Conservation (phyloP, 1,284 basidiomycete genomes). For the Austroboletus niveus region DNA sequence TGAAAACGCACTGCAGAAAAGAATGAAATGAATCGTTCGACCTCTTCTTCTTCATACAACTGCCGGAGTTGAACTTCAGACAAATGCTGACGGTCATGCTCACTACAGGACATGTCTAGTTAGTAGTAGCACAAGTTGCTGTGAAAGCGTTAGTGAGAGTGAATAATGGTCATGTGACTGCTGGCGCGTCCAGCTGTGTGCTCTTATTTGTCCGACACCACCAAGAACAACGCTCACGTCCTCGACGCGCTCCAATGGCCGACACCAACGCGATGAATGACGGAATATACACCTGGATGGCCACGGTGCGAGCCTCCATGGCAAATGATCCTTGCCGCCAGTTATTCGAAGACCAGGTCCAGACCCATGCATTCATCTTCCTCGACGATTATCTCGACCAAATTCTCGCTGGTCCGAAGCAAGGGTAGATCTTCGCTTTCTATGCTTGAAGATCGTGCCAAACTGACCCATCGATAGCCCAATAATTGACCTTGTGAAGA, state of each 20-base stretch:
- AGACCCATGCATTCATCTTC: slow-evolving; percentile 71
- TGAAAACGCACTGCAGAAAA: slow-evolving; percentile 51
- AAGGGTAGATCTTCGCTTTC: slow-evolving; percentile 46
- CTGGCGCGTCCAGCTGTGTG: slow-evolving; percentile 21
- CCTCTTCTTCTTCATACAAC: slow-evolving; percentile 62
- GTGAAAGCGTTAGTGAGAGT: background rate
- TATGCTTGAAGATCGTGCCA: background rate
- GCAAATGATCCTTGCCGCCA: slow-evolving; percentile 67
- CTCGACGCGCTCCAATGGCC: slow-evolving; percentile 11
- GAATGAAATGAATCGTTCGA: slow-evolving; percentile 53
- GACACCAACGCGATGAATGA: slow-evolving; percentile 7
- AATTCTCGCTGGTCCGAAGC: slow-evolving; percentile 60
- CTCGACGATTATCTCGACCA: slow-evolving; percentile 75
- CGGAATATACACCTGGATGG: slow-evolving; percentile 61
- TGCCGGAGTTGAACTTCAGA: slow-evolving; percentile 47
- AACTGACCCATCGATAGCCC: slow-evolving; percentile 41
- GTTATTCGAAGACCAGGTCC: slow-evolving; percentile 68
- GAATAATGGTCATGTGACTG: slow-evolving; percentile 28
- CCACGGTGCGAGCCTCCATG: slow-evolving; percentile 64
- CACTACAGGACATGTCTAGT: slow-evolving; percentile 13
- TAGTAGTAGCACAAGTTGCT: background rate
- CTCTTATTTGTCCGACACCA: slow-evolving; percentile 9
- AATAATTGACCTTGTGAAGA: slow-evolving; percentile 79
- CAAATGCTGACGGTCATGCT: slow-evolving; percentile 10
- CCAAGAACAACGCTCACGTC: slow-evolving; percentile 1